Percentiles rank a stretch among this genome's conserved stretches.
phyloP scores from a whole-genome alignment of 257 asterid genomes.

The Fraxinus cuspidata region DNA sequence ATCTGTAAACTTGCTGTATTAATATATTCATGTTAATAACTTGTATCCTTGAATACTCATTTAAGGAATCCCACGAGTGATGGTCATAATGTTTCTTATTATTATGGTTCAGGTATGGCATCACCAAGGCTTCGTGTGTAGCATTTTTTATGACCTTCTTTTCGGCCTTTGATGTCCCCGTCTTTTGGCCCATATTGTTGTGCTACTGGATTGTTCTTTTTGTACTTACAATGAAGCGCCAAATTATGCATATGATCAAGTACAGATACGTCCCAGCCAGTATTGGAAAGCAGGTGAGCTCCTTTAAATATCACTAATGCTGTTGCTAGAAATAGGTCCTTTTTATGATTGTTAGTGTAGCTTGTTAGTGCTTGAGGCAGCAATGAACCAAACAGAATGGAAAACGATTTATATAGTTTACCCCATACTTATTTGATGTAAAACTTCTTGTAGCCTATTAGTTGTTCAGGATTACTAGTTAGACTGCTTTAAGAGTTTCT shows the following conservation, averaged over 20 bases:
- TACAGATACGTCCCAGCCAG: constrained; percentile 79
- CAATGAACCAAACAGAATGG: not conserved
- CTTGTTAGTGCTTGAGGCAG: not conserved
- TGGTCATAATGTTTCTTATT: constrained; percentile 15
- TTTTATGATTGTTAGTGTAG: not conserved
- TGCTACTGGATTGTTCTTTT: constrained; percentile 88
- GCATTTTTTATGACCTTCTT: constrained; percentile 88
- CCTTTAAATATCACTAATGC: not conserved
- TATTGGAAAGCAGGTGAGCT: constrained; percentile 81
- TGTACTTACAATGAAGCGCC: constrained; percentile 88
- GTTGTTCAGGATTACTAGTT: not conserved
- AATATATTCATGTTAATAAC: constrained; percentile 1
- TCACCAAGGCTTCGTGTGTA: constrained; percentile 81
- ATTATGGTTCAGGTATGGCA: constrained; percentile 70
- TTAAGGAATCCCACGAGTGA: constrained; percentile 13
- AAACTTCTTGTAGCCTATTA: not conserved
- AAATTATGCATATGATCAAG: constrained; percentile 88
- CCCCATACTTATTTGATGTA: not conserved
- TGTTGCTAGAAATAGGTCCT: not conserved
- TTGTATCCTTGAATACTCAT: not conserved
- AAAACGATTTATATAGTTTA: not conserved
- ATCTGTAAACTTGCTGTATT: not conserved
- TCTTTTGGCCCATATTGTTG: constrained; percentile 88
- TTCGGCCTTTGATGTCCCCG: constrained; percentile 86
- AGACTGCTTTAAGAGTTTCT: not conserved